These are phyloP conservation scores for Rhodamnia argentea DNA, from an alignment of 345 rosid genomes.

Conservation along the genomic window DNA sequence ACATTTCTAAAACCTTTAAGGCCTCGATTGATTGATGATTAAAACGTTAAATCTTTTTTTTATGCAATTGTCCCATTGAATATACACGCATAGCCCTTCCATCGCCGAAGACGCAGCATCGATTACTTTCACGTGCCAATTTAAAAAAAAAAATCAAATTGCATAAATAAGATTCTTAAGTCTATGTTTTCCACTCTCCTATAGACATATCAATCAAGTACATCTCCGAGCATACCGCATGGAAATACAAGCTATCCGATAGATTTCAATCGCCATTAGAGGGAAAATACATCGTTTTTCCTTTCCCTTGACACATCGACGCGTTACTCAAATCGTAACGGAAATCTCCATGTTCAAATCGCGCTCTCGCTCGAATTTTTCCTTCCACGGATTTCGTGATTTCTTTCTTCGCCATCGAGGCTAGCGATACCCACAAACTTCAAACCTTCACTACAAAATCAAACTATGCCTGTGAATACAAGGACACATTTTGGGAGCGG, in stretches of 20 bases:
- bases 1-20: background rate
- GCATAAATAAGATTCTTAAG: background rate
- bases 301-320: fast-evolving
- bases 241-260: background rate
- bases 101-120: background rate
- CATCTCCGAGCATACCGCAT: background rate
- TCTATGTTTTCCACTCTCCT: background rate
- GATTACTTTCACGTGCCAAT: background rate
- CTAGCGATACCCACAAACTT: background rate
- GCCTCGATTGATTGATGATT: background rate
- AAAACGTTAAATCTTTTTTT: background rate
- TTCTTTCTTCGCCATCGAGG: background rate
- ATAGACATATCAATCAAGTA: background rate
- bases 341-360: background rate
- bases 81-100: background rate
- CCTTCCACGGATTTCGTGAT: background rate
- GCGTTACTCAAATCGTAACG: background rate
- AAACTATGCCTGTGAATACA: background rate
- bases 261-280: background rate
- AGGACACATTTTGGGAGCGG: background rate
- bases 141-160: background rate
- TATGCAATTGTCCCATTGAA: background rate
- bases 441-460: background rate
- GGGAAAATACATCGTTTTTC: background rate
- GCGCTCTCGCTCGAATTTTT: fast-evolving